Conservation (phyloP, 176 grass and related monocot genomes). For the Oryza meyeriana region DNA sequence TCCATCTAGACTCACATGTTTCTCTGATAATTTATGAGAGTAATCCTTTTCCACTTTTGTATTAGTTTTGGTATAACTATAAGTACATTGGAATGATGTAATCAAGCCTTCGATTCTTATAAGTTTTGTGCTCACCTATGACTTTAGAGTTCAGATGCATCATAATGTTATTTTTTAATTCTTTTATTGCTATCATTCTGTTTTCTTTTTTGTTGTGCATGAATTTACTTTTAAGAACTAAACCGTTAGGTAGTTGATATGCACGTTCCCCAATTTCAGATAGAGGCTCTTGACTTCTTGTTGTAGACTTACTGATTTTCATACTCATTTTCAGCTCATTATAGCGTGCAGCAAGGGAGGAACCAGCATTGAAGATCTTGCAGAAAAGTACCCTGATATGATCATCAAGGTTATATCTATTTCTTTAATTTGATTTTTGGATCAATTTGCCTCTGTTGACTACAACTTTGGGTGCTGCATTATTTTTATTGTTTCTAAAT, state of each 20-base stretch:
- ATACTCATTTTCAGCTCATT: conserved; percentile 77
- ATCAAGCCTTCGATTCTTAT: not conserved
- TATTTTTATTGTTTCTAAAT: not conserved
- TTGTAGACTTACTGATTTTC: not conserved
- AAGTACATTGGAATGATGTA: not conserved
- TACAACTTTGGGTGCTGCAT: not conserved
- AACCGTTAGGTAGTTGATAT: conserved; percentile 15
- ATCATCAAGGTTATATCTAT: conserved; percentile 80
- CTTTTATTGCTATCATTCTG: too few species aligned
- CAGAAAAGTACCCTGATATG: conserved; percentile 95
- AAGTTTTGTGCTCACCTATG: not conserved
- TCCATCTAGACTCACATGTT: not conserved
- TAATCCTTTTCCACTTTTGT: not conserved
- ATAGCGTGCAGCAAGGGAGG: conserved; percentile 94
- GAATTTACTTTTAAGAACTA: not conserved
- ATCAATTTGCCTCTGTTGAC: not conserved
- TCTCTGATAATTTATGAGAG: not conserved
- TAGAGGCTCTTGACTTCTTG: not conserved
- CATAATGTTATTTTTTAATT: not conserved
- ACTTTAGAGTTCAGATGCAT: not conserved
- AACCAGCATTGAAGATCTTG: conserved; percentile 99
- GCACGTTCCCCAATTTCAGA: conserved; percentile 5
- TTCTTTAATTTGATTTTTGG: conserved; percentile 16
- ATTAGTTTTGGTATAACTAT: not conserved
- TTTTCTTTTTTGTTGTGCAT: not conserved